Evolutionary conservation across 2,329 filamentous ascomycete genomes (phyloP).

Genomic region (Trichoderma sp.): DNA sequence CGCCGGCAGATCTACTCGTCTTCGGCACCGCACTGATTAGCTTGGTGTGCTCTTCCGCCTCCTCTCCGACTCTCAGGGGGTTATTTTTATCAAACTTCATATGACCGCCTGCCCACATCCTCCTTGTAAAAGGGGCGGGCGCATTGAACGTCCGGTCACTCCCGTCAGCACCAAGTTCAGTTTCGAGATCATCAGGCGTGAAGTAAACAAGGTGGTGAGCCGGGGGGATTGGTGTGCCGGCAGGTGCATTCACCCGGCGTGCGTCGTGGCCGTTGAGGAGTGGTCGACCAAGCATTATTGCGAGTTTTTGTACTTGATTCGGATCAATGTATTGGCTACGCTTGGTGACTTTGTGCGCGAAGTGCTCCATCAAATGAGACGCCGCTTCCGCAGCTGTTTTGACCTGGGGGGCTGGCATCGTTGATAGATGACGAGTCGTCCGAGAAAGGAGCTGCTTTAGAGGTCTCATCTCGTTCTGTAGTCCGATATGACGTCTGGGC

Average conservation of each 20-base stretch:
- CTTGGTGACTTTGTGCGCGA: conserved; percentile 27
- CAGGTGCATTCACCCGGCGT: conserved; percentile 26
- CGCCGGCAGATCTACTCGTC: conserved; percentile 50
- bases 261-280: conserved; percentile 40
- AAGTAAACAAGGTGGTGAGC: conserved; percentile 65
- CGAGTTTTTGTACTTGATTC: conserved; percentile 62
- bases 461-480: background rate
- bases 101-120: conserved; percentile 66
- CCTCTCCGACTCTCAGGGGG: conserved; percentile 50
- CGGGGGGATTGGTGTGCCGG: conserved; percentile 51
- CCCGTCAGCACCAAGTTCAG: conserved; percentile 55
- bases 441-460: background rate
- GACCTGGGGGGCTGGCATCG: conserved; percentile 9
- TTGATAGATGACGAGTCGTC: background rate
- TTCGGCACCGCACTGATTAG: conserved; percentile 54
- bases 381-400: conserved; percentile 32
- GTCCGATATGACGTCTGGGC: background rate
- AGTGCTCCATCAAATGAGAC: conserved; percentile 32
- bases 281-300: conserved; percentile 53
- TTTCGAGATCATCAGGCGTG: conserved; percentile 53
- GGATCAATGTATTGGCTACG: conserved; percentile 53
- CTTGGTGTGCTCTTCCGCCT: conserved; percentile 54
- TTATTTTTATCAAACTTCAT: conserved; percentile 35
- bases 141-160: conserved; percentile 60
- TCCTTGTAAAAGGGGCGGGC: conserved; percentile 55